These are phyloP conservation scores for Domatiomyces globalis DNA, from an alignment of 2,329 filamentous ascomycete genomes.

Conservation along the genomic window DNA sequence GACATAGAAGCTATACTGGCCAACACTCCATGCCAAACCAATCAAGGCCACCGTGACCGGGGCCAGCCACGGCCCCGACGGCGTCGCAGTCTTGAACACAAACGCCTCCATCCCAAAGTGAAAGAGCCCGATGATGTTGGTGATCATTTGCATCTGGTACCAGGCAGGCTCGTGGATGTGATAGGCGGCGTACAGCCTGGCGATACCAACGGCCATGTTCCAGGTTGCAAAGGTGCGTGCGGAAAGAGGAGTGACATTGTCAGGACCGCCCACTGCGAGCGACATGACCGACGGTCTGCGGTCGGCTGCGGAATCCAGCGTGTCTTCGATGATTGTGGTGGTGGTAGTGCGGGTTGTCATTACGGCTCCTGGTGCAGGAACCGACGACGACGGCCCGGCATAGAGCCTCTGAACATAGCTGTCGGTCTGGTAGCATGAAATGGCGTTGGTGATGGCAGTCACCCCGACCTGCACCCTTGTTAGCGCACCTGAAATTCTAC, in stretches of 20 bases:
- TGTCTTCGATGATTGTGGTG: conserved; percentile 28
- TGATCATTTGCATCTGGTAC: conserved; percentile 71
- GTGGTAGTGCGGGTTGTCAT: conserved; percentile 33
- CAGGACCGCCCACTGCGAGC: conserved; percentile 16
- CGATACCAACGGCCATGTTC: conserved; percentile 63
- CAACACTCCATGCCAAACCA: conserved; percentile 47
- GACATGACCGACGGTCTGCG: conserved; percentile 29
- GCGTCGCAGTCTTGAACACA: conserved; percentile 60
- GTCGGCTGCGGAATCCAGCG: conserved; percentile 33
- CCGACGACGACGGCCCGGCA: conserved; percentile 27
- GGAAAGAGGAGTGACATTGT: conserved; percentile 56
- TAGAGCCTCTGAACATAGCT: conserved; percentile 81
- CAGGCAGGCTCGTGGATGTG: conserved; percentile 56
- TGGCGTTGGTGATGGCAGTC: conserved; percentile 67
- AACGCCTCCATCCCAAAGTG: conserved; percentile 75
- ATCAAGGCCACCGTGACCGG: conserved; percentile 44
- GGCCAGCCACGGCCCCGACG: conserved; percentile 44
- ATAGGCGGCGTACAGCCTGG: conserved; percentile 74
- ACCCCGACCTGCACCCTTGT: conserved; percentile 52
- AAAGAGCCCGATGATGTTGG: conserved; percentile 60
- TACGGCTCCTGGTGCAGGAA: background rate
- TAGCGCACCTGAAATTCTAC: background rate
- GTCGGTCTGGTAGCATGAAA: conserved; percentile 70
- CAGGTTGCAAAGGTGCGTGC: conserved; percentile 76
- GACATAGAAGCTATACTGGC: conserved; percentile 59